Conservation (phyloP, 495 filamentous ascomycete genomes). For the Bathelium albidoporum region DNA sequence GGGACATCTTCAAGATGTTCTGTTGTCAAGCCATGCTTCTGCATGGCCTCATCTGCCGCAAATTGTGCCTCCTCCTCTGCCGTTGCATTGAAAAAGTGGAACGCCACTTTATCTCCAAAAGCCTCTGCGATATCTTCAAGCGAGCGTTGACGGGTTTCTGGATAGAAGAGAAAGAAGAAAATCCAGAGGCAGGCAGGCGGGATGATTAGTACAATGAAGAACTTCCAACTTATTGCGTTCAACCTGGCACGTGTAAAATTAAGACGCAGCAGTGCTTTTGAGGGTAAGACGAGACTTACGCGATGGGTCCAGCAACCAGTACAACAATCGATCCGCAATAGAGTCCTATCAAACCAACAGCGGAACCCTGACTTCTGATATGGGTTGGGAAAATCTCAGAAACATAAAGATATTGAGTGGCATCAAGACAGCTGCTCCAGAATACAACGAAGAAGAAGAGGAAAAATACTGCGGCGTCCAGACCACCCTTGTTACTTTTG, state of each 20-base stretch:
- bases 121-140: conserved; percentile 20
- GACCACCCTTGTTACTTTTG: conserved; percentile 15
- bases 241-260: not conserved
- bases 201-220: conserved; percentile 17
- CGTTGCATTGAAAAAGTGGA: conserved; percentile 20
- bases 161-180: conserved; percentile 19
- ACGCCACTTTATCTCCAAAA: conserved; percentile 20
- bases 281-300: not conserved
- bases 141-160: conserved; percentile 9
- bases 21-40: conserved; percentile 9
- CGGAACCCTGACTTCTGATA: conserved; percentile 16
- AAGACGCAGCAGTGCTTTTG: not conserved
- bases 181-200: conserved; percentile 15
- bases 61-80: conserved; percentile 18
- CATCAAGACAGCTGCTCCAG: conserved; percentile 20
- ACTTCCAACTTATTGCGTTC: conserved; percentile 19
- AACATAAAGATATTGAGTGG: conserved; percentile 19
- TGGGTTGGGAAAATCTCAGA: conserved; percentile 14
- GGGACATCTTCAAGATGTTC: conserved; percentile 3
- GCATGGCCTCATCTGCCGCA: conserved; percentile 11
- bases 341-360: conserved; percentile 15
- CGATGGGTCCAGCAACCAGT: conserved; percentile 21
- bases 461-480: conserved; percentile 21
- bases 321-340: conserved; percentile 18
- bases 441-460: conserved; percentile 21